These are phyloP conservation scores for Plenodomus biglobosus DNA, from an alignment of 2,329 filamentous ascomycete genomes.

Conservation along the genomic window DNA sequence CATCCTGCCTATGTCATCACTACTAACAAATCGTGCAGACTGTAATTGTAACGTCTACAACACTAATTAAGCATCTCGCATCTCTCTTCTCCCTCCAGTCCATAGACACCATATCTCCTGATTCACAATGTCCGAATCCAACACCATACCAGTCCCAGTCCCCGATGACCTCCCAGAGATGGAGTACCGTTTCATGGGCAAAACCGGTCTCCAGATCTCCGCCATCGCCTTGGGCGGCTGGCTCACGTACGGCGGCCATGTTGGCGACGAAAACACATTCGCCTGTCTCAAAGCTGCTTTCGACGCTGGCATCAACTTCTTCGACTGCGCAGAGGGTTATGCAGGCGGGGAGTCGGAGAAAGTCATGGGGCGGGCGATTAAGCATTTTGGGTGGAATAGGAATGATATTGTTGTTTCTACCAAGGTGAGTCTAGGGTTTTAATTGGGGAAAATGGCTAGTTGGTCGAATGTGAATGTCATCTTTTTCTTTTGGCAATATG, in stretches of 20 bases:
- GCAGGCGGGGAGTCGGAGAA: conserved; percentile 56
- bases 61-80: neutral
- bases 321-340: conserved; percentile 61
- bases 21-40: neutral
- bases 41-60: neutral
- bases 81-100: neutral
- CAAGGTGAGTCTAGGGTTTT: conserved; percentile 51
- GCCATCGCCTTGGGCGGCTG: conserved; percentile 65
- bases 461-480: too few relatives aligned
- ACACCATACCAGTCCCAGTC: conserved; percentile 5
- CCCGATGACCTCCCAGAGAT: conserved; percentile 52
- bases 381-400: conserved; percentile 60
- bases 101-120: neutral
- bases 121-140: conserved; percentile 6
- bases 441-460: too few relatives aligned
- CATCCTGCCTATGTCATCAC: neutral
- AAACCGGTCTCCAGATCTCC: conserved; percentile 72
- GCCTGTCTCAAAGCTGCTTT: conserved; percentile 58
- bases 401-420: conserved; percentile 61
- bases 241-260: conserved; percentile 73
- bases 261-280: conserved; percentile 64
- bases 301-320: conserved; percentile 62
- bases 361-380: conserved; percentile 59
- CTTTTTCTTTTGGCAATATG: too few relatives aligned
- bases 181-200: conserved; percentile 72